Conservation (phyloP, 768 basidiomycete species). For the Lentinus tigrinus region DNA sequence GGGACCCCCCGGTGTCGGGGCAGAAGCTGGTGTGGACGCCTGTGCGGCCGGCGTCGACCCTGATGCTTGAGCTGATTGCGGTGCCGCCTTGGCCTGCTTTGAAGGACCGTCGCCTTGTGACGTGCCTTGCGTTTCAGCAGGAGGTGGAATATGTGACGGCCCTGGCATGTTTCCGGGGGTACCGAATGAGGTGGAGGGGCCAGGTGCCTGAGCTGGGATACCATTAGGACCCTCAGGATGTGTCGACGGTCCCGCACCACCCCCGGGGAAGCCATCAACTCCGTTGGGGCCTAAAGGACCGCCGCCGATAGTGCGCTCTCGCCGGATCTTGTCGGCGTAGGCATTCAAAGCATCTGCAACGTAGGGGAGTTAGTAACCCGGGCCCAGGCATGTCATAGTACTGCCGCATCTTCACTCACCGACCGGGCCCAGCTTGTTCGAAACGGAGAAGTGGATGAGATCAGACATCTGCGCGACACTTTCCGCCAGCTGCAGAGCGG, state of each 20-base stretch:
- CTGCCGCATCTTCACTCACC: constrained; percentile 45
- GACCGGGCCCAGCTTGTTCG: constrained; percentile 56
- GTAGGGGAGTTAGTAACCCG: neutral
- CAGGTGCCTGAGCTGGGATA: constrained; percentile 1
- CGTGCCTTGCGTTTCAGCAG: constrained; percentile 43
- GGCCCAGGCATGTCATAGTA: neutral
- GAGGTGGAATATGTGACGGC: constrained; percentile 23
- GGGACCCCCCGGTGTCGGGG: constrained; percentile 21
- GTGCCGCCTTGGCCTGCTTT: constrained; percentile 64
- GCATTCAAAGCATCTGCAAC: constrained; percentile 41
- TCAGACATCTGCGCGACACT: constrained; percentile 81
- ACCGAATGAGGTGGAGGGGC: constrained; percentile 4
- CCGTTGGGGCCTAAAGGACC: neutral
- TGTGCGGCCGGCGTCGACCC: constrained; percentile 24
- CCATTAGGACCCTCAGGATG: constrained; percentile 10
- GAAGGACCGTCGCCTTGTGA: constrained; percentile 48
- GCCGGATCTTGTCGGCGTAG: constrained; percentile 40
- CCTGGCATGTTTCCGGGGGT: constrained; percentile 25
- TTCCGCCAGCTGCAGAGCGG: constrained; percentile 74
- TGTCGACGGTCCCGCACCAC: neutral
- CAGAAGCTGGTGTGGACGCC: constrained; percentile 29
- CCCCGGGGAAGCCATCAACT: neutral
- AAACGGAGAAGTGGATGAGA: constrained; percentile 63
- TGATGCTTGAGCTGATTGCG: constrained; percentile 34
- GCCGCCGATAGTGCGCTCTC: constrained; percentile 17